Percentiles rank a stretch among this genome's conserved stretches.
Conservation (phyloP, 345 rosid species). For the Laguncularia racemosa region DNA sequence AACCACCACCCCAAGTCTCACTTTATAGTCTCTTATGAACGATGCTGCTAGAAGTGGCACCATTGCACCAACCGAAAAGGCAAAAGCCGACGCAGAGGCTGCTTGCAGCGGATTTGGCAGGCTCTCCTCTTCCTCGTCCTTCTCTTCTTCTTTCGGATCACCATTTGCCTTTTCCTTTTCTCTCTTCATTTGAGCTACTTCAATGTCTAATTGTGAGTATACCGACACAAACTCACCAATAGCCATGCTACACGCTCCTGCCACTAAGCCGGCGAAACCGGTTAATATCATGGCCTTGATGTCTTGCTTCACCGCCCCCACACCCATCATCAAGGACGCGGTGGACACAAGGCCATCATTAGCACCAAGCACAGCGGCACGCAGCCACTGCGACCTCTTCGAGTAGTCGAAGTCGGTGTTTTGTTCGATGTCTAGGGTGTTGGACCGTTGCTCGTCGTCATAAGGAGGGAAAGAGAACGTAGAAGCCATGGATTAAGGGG, state of each 20-base stretch:
- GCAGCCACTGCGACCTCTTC: constrained; percentile 85
- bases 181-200: constrained; percentile 67
- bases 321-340: constrained; percentile 85
- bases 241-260: constrained; percentile 98
- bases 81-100: constrained; percentile 78
- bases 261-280: constrained; percentile 84
- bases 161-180: constrained; percentile 15
- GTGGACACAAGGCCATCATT: constrained; percentile 89
- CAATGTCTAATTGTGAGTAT: constrained; percentile 74
- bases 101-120: constrained; percentile 82
- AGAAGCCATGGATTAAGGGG: constrained; percentile 1
- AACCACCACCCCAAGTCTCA: constrained; percentile 52
- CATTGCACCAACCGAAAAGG: constrained; percentile 73
- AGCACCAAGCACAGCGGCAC: constrained; percentile 93
- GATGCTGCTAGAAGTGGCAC: constrained; percentile 82
- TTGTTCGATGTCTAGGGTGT: constrained; percentile 16
- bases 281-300: constrained; percentile 72
- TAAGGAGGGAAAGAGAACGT: constrained; percentile 1
- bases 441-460: constrained; percentile 28
- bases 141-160: background rate
- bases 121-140: constrained; percentile 23
- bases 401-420: constrained; percentile 49
- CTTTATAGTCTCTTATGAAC: constrained; percentile 53
- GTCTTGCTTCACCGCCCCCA: constrained; percentile 81
- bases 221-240: constrained; percentile 94